A percentile compares a stretch with the other conserved stretches of the same genome.
phyloP scores from a whole-genome alignment of 768 basidiomycete species.

The Stropharia rugosoannulata region DNA sequence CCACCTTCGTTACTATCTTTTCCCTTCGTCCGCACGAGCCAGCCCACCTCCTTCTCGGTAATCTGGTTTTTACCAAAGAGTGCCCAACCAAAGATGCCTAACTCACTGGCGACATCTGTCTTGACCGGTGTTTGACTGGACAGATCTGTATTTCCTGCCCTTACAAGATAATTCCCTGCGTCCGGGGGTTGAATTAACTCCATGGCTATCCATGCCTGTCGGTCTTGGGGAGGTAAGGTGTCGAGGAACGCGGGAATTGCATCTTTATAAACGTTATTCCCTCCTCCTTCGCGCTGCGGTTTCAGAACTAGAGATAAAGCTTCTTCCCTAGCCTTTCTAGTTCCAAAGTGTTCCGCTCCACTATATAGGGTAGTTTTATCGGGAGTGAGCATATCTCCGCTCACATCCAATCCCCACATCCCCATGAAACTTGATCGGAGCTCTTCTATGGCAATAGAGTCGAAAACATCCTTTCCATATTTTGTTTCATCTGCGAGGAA shows the following conservation, averaged over 20 bases:
- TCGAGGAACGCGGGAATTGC: slow-evolving; percentile 81
- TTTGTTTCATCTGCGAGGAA: slow-evolving; percentile 54
- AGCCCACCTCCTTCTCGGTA: slow-evolving; percentile 71
- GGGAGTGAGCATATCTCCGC: slow-evolving; percentile 31
- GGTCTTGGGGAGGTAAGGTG: slow-evolving; percentile 53
- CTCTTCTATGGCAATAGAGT: slow-evolving; percentile 41
- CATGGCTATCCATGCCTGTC: slow-evolving; percentile 95
- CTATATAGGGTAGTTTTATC: slow-evolving; percentile 24
- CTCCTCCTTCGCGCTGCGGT: slow-evolving; percentile 97
- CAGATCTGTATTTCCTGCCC: slow-evolving; percentile 51
- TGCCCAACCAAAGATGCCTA: slow-evolving; percentile 91
- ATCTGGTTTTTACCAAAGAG: slow-evolving; percentile 61
- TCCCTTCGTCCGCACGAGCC: slow-evolving; percentile 87
- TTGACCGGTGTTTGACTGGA: slow-evolving; percentile 41
- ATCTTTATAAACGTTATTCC: slow-evolving; percentile 90
- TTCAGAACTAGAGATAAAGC: slow-evolving; percentile 79
- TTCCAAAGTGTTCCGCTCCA: slow-evolving; percentile 37
- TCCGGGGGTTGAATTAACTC: slow-evolving; percentile 82
- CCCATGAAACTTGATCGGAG: slow-evolving; percentile 81
- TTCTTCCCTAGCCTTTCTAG: slow-evolving; percentile 48
- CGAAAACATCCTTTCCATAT: slow-evolving; percentile 31
- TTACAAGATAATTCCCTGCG: slow-evolving; percentile 71
- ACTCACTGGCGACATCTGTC: slow-evolving; percentile 79
- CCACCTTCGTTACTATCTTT: slow-evolving; percentile 92
- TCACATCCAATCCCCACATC: slow-evolving; percentile 81